These are phyloP conservation scores for Pythium chondricola DNA, from an alignment of 352 stramenopile species.

Conservation along the genomic window DNA sequence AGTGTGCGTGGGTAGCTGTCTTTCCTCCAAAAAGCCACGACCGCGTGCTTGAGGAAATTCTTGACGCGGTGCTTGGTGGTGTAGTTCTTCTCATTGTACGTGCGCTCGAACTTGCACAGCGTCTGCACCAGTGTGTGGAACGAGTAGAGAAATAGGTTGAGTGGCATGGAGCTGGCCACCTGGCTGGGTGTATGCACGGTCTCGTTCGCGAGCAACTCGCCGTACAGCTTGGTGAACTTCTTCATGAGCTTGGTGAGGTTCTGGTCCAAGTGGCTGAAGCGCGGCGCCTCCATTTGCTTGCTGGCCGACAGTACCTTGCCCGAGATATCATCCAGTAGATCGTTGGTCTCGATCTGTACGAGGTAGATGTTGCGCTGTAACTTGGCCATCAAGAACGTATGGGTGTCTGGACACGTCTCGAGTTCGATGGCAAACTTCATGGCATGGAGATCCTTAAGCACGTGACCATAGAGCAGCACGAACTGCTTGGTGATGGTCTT, in stretches of 20 bases:
- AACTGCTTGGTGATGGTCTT: constrained; percentile 68
- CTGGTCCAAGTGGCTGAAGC: constrained; percentile 46
- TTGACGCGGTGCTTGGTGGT: constrained; percentile 35
- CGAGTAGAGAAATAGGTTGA: constrained; percentile 80
- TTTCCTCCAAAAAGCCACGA: constrained; percentile 27
- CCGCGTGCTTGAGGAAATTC: constrained; percentile 45
- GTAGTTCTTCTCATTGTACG: constrained; percentile 74
- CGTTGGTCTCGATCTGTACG: constrained; percentile 53
- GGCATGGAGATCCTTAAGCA: constrained; percentile 52
- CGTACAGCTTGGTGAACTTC: constrained; percentile 56
- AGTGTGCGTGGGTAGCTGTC: constrained; percentile 38
- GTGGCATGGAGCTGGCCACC: constrained; percentile 57
- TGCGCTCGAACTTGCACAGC: constrained; percentile 53
- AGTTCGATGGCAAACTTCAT: constrained; percentile 74
- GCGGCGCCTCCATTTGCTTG: constrained; percentile 30
- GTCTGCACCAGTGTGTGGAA: constrained; percentile 64
- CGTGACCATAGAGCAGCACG: constrained; percentile 45
- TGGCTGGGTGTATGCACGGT: constrained; percentile 38
- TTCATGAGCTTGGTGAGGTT: constrained; percentile 42
- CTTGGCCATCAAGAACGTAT: constrained; percentile 51
- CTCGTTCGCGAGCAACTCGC: constrained; percentile 30
- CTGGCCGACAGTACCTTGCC: constrained; percentile 17
- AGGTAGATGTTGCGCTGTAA: constrained; percentile 67
- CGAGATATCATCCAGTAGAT: constrained; percentile 65
- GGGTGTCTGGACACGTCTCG: constrained; percentile 55